These are phyloP conservation scores for Trichoderma parareesei DNA, from an alignment of 495 filamentous ascomycete species.

Conservation along the genomic window DNA sequence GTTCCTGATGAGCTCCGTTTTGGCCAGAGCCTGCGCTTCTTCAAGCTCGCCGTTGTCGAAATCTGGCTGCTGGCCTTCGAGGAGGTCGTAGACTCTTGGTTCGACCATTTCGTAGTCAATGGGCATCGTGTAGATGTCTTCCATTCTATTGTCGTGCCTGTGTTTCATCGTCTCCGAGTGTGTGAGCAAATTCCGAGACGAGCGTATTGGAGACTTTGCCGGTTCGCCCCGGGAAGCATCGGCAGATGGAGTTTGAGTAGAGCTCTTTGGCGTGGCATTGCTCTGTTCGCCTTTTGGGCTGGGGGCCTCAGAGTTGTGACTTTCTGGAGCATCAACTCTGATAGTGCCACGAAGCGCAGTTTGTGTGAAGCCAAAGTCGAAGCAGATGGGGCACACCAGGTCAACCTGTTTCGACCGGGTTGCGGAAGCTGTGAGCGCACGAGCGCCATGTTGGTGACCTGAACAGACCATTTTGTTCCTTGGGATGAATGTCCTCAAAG, in stretches of 20 bases:
- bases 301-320: not conserved
- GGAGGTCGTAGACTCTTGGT: not conserved
- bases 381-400: not conserved
- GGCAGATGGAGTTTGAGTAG: not conserved
- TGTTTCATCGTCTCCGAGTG: conserved; percentile 1
- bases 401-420: not conserved
- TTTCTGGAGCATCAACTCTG: not conserved
- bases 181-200: not conserved
- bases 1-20: not conserved
- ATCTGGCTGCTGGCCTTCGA: not conserved
- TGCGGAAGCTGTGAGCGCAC: not conserved
- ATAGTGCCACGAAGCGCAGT: not conserved
- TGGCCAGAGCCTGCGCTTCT: not conserved
- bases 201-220: not conserved
- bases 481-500: not conserved
- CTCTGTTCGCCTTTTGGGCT: not conserved
- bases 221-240: not conserved
- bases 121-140: not conserved
- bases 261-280: not conserved
- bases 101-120: not conserved
- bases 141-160: not conserved
- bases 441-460: not conserved
- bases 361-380: conserved; percentile 9
- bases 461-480: not conserved
- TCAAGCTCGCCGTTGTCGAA: not conserved